These are phyloP conservation scores for Endocalyx cinctus DNA, from an alignment of 2,329 filamentous ascomycete species.

Conservation along the genomic window DNA sequence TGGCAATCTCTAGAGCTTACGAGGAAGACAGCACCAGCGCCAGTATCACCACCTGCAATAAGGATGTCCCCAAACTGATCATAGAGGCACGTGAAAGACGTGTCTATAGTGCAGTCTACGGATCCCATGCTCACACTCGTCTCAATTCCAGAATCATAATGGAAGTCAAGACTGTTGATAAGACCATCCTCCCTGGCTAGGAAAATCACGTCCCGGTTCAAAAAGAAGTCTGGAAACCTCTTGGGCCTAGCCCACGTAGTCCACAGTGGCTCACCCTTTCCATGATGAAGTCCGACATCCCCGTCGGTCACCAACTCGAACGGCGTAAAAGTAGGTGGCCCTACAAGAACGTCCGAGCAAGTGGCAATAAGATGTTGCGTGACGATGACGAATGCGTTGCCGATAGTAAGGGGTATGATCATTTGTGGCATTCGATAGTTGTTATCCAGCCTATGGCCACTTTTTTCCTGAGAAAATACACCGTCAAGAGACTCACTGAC, in stretches of 20 bases:
- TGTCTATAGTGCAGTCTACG: conserved; percentile 70
- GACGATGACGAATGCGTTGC: conserved; percentile 67
- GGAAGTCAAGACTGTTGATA: conserved; percentile 68
- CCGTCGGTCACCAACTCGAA: conserved; percentile 37
- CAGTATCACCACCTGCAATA: conserved; percentile 72
- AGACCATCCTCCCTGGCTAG: conserved; percentile 83
- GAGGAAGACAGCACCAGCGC: conserved; percentile 72
- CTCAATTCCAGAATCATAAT: conserved; percentile 50
- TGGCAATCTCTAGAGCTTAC: conserved; percentile 37
- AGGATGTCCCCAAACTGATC: conserved; percentile 70
- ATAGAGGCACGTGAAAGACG: conserved; percentile 74
- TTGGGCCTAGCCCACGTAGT: conserved; percentile 78
- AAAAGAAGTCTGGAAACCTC: conserved; percentile 58
- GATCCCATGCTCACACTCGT: conserved; percentile 56
- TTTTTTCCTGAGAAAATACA: conserved; percentile 42
- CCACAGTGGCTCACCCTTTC: conserved; percentile 58
- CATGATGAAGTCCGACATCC: conserved; percentile 43
- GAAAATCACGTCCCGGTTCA: conserved; percentile 73
- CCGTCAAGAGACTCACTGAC: conserved; percentile 41
- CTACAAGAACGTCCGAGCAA: conserved; percentile 50
- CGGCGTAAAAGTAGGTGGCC: conserved; percentile 42
- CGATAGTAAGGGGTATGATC: conserved; percentile 66
- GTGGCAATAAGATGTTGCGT: conserved; percentile 55
- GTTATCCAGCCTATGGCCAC: conserved; percentile 45
- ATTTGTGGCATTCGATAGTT: conserved; percentile 60